A percentile compares a stretch with the other conserved stretches of the same genome.
These are phyloP conservation scores for Nepenthes gracilis DNA, from an alignment of 148 eudicot genomes.

Conservation along the genomic window DNA sequence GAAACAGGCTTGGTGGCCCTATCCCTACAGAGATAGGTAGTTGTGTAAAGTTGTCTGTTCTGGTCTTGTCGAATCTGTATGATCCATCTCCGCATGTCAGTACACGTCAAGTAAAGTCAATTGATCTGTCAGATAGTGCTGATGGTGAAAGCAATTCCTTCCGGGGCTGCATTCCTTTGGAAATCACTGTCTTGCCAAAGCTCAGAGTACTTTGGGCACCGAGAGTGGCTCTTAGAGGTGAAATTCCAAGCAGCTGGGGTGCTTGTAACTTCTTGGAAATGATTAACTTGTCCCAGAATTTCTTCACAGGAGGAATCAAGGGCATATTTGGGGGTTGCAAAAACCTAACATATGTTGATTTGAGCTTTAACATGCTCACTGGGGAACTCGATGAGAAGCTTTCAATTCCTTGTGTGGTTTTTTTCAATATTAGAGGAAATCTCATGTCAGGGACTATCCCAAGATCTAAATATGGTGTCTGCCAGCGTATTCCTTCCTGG, in stretches of 20 bases:
- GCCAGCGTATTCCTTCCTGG: conserved; percentile 7
- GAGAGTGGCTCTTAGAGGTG: conserved; percentile 25
- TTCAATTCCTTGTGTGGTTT: conserved; percentile 18
- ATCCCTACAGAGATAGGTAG: conserved; percentile 38
- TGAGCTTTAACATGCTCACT: conserved; percentile 29
- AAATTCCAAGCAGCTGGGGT: conserved; percentile 31
- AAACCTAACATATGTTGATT: conserved; percentile 25
- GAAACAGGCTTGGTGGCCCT: conserved; percentile 38
- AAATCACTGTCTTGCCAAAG: conserved; percentile 25
- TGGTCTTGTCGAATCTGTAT: conserved; percentile 32
- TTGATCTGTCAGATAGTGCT: background rate
- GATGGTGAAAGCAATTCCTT: conserved; percentile 26
- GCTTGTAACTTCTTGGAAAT: conserved; percentile 10
- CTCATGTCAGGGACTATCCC: conserved; percentile 20
- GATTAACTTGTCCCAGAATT: conserved; percentile 32
- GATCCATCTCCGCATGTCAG: background rate
- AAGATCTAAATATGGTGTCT: conserved; percentile 3
- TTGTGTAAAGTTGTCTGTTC: conserved; percentile 38
- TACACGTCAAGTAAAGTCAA: background rate
- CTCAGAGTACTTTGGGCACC: conserved; percentile 50
- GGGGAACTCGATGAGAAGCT: conserved; percentile 18
- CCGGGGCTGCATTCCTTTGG: conserved; percentile 36
- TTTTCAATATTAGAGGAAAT: conserved; percentile 23
- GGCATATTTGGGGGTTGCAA: conserved; percentile 27
- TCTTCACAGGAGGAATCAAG: conserved; percentile 10